phyloP scores from a whole-genome alignment of 306 rosid genomes.

The Vicia faba region DNA sequence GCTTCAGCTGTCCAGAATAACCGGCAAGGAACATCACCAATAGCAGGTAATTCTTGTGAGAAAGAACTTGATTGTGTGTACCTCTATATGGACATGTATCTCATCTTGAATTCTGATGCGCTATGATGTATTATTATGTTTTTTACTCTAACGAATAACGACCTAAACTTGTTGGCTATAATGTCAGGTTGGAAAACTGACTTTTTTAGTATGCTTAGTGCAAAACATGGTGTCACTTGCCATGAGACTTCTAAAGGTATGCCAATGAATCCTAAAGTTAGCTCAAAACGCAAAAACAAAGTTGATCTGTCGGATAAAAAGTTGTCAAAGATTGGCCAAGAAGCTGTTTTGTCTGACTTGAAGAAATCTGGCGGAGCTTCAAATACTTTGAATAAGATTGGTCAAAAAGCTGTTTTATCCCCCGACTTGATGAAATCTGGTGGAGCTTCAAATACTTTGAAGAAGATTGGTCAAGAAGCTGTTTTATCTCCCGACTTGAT shows the following conservation, averaged over 20 bases:
- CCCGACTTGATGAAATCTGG: too few relatives aligned
- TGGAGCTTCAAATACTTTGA: too few relatives aligned
- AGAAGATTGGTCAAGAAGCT: too few relatives aligned
- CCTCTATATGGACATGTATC: not conserved
- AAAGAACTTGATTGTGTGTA: not conserved
- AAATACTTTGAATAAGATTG: conserved; percentile 51
- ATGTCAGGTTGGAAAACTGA: conserved; percentile 58
- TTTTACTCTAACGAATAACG: not conserved
- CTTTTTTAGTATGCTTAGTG: conserved; percentile 43
- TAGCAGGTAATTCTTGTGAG: not conserved
- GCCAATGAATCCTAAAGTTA: conserved; percentile 53
- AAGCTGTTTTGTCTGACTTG: conserved; percentile 38
- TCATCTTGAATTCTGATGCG: not conserved
- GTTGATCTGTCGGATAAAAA: conserved; percentile 52
- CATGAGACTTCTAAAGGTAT: conserved; percentile 49
- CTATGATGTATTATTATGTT: not conserved
- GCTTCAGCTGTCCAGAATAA: conserved; percentile 19
- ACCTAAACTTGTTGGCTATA: conserved; percentile 20
- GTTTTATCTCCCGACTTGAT: too few relatives aligned
- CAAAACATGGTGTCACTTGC: conserved; percentile 48
- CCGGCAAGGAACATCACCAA: conserved; percentile 40
- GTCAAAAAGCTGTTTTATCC: not conserved
- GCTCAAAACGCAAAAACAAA: conserved; percentile 56
- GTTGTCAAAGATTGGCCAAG: conserved; percentile 52
- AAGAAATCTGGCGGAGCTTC: conserved; percentile 47